Percentiles rank a stretch among this genome's conserved stretches.
phyloP scores from a whole-genome alignment of 1,284 basidiomycete genomes.

The Ustilago esculenta region DNA sequence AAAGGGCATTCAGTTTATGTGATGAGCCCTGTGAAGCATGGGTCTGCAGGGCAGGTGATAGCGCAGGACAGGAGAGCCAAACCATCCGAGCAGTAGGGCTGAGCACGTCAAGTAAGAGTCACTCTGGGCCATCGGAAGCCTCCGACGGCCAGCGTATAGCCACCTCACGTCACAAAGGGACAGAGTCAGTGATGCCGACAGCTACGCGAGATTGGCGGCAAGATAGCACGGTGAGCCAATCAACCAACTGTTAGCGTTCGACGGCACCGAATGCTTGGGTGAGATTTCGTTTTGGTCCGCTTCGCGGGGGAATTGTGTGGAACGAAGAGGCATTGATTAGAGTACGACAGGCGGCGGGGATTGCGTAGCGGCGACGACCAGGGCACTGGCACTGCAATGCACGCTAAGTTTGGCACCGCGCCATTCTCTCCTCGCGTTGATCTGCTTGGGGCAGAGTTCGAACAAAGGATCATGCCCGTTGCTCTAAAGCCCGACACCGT shows the following conservation, averaged over 20 bases:
- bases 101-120: neutral
- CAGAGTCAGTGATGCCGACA: neutral
- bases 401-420: constrained; percentile 4
- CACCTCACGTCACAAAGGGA: constrained; percentile 5
- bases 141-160: neutral
- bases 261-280: neutral
- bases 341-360: neutral
- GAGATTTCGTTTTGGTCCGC: too few species aligned
- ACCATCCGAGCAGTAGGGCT: too few species aligned
- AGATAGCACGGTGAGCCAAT: neutral
- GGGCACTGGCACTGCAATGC: too few species aligned
- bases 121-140: constrained; percentile 3
- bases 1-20: neutral
- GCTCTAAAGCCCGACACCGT: constrained; percentile 7
- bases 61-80: neutral
- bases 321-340: neutral
- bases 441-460: too few species aligned
- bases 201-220: constrained; percentile 5
- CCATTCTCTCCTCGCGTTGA: constrained; percentile 11
- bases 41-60: constrained; percentile 1
- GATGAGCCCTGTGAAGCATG: constrained; percentile 31
- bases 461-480: too few species aligned
- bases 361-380: neutral
- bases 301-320: too few species aligned
- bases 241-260: neutral